Percentiles rank a stretch among this genome's conserved stretches.
phyloP scores from a whole-genome alignment of 2,329 filamentous ascomycete genomes.

The Sporothrix brasiliensis region DNA sequence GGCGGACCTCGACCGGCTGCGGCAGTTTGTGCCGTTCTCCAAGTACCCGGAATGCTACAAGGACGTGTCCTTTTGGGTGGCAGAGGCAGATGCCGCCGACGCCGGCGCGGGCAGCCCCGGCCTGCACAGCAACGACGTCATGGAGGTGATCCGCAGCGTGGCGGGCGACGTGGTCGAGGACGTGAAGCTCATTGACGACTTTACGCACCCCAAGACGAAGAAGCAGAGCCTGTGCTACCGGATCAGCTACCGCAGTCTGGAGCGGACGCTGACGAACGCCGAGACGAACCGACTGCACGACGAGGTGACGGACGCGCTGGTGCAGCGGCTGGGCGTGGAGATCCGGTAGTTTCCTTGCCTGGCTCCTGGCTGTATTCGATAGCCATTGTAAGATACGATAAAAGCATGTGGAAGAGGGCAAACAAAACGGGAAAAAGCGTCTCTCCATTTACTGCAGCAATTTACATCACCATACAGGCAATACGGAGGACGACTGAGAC shows the following conservation, averaged over 20 bases:
- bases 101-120: conserved; percentile 46
- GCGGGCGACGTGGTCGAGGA: conserved; percentile 86
- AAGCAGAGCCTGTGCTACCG: conserved; percentile 86
- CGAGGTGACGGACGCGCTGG: conserved; percentile 65
- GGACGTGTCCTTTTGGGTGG: conserved; percentile 93
- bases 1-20: conserved; percentile 52
- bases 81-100: not conserved
- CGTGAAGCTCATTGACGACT: conserved; percentile 81
- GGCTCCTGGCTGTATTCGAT: not conserved
- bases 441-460: conserved; percentile 23
- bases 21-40: conserved; percentile 81
- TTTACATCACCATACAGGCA: conserved; percentile 1
- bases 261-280: conserved; percentile 82
- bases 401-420: not conserved
- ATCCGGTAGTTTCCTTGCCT: conserved; percentile 56
- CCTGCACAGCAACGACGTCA: conserved; percentile 95
- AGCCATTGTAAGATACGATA: not conserved
- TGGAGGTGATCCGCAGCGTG: conserved; percentile 87
- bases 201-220: conserved; percentile 82
- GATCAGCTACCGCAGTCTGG: conserved; percentile 89
- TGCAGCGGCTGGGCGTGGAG: conserved; percentile 75
- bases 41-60: conserved; percentile 88
- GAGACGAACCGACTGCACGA: conserved; percentile 79
- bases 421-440: conserved; percentile 17
- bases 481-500: not conserved